Percentiles rank a stretch among this genome's conserved stretches.
phyloP scores from a whole-genome alignment of 176 grass and related monocot species.

The Oryza longistaminata region DNA sequence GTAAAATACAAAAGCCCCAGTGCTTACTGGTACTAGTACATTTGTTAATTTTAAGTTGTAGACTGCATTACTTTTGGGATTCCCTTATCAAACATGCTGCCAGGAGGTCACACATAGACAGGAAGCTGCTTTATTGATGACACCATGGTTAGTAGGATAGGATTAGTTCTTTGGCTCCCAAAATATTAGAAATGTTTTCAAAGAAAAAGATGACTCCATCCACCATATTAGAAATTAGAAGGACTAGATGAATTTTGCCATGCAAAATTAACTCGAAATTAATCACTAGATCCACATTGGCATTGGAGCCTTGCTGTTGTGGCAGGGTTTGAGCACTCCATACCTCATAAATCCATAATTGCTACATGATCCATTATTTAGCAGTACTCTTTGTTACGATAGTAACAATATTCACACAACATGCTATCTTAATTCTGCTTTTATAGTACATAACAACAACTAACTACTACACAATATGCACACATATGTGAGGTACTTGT shows the following conservation, averaged over 20 bases:
- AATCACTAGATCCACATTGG: neutral
- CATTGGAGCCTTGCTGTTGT: neutral
- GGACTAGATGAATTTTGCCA: neutral
- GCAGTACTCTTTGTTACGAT: neutral
- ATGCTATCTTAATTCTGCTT: neutral
- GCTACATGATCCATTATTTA: neutral
- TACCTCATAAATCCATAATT: neutral
- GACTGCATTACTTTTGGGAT: neutral
- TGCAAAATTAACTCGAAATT: neutral
- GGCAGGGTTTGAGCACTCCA: neutral
- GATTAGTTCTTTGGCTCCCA: neutral
- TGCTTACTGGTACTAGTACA: slow-evolving; percentile 17
- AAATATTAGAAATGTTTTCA: neutral
- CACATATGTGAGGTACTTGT: neutral
- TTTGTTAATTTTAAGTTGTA: neutral
- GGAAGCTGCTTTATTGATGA: neutral
- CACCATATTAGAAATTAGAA: neutral
- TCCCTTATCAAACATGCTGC: neutral
- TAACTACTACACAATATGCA: neutral
- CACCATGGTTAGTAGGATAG: neutral
- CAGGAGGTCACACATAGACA: neutral
- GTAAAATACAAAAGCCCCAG: neutral
- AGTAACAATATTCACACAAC: neutral
- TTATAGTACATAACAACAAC: neutral
- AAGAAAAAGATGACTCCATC: neutral